phyloP scores from a whole-genome alignment of 2,329 filamentous ascomycete species.

The Cladorrhinum sp. region DNA sequence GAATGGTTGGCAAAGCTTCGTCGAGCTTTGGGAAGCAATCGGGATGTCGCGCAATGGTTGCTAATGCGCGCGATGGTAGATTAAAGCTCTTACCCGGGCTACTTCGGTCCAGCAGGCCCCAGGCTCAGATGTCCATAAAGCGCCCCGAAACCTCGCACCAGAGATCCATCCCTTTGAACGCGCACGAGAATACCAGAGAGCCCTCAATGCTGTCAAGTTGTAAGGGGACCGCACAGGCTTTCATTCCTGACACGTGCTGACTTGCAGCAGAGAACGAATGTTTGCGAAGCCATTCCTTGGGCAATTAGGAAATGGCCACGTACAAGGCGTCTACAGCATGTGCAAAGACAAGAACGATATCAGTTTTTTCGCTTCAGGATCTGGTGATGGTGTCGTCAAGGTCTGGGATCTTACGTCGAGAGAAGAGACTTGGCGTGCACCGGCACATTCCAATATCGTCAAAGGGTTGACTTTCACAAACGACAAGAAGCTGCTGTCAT shows the following conservation, averaged over 20 bases:
- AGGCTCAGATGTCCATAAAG: slow-evolving; percentile 31
- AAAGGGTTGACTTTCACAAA: slow-evolving; percentile 88
- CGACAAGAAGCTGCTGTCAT: slow-evolving; percentile 81
- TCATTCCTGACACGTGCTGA: slow-evolving; percentile 7
- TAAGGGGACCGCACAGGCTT: slow-evolving; percentile 4
- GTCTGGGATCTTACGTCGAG: slow-evolving; percentile 59
- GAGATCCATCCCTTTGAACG: slow-evolving; percentile 31
- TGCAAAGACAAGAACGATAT: slow-evolving; percentile 75
- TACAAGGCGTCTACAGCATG: slow-evolving; percentile 83
- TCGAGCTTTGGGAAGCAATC: slow-evolving; percentile 3
- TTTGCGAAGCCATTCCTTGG: slow-evolving; percentile 65
- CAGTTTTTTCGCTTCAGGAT: slow-evolving; percentile 74
- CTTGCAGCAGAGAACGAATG: slow-evolving; percentile 48
- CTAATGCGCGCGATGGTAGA: slow-evolving; percentile 23
- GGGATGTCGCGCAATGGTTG: background rate
- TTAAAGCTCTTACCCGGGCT: slow-evolving; percentile 33
- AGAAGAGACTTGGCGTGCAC: slow-evolving; percentile 68
- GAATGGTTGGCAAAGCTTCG: background rate
- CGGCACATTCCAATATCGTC: slow-evolving; percentile 90
- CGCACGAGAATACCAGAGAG: slow-evolving; percentile 30
- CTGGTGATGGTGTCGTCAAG: slow-evolving; percentile 90
- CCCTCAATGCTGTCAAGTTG: slow-evolving; percentile 31
- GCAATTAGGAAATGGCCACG: slow-evolving; percentile 84
- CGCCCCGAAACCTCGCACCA: slow-evolving; percentile 31
- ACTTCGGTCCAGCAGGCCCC: slow-evolving; percentile 31